These are phyloP conservation scores for Sporormia fimetaria DNA, from an alignment of 495 filamentous ascomycete species.

Conservation along the genomic window DNA sequence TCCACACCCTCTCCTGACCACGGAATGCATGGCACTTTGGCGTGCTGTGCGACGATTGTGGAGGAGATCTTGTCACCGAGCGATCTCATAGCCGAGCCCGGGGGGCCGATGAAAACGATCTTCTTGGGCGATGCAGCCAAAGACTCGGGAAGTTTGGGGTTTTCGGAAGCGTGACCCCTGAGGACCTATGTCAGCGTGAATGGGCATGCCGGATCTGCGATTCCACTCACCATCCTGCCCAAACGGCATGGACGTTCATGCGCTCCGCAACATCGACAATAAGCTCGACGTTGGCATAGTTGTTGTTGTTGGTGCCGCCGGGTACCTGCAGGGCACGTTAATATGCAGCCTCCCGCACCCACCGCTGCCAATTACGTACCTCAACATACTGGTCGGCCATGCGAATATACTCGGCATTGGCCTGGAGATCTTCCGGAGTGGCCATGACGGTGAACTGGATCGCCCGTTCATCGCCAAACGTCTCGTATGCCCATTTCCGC, in stretches of 20 bases:
- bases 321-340: conserved; percentile 47
- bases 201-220: background rate
- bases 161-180: conserved; percentile 98
- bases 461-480: conserved; percentile 92
- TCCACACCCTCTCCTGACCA: conserved; percentile 94
- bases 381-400: conserved; percentile 99
- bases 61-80: conserved; percentile 99
- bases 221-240: conserved; percentile 81
- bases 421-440: conserved; percentile 94
- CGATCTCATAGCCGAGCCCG: conserved; percentile 95
- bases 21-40: conserved; percentile 91
- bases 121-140: conserved; percentile 91
- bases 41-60: conserved; percentile 97
- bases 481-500: conserved; percentile 99
- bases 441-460: conserved; percentile 99
- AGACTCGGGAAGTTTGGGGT: conserved; percentile 92
- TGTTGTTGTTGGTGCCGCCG: conserved; percentile 99
- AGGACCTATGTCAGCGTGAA: conserved; percentile 4
- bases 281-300: conserved; percentile 98
- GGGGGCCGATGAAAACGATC: conserved; percentile 97
- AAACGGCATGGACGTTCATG: conserved; percentile 95
- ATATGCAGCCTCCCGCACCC: conserved; percentile 1
- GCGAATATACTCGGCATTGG: conserved; percentile 97
- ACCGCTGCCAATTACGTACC: conserved; percentile 37
- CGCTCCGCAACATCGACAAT: conserved; percentile 99